Conservation (phyloP, 75 land plant genomes). For the Chamaecyparis obtusa region DNA sequence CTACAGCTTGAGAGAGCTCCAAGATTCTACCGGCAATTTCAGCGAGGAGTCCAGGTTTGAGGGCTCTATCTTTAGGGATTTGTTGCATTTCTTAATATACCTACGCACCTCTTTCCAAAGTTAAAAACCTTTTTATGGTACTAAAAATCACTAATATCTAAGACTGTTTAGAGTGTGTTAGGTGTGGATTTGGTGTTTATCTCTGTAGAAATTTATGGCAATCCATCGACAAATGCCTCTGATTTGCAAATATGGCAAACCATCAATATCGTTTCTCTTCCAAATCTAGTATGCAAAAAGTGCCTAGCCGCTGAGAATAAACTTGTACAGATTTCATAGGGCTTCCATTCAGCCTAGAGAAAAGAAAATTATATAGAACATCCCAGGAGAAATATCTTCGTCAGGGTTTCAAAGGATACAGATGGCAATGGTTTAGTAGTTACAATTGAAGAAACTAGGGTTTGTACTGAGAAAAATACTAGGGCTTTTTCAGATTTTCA, state of each 20-base stretch:
- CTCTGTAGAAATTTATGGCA: too few relatives aligned
- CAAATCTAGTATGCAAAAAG: neutral
- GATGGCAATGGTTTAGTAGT: neutral
- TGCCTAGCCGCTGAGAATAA: neutral
- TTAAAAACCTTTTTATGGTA: too few relatives aligned
- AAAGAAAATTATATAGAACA: neutral
- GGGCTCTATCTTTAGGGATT: constrained; percentile 47
- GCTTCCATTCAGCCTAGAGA: neutral
- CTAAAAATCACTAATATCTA: too few relatives aligned
- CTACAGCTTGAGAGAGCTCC: constrained; percentile 30
- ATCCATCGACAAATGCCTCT: too few relatives aligned
- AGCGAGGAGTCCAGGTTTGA: constrained; percentile 28
- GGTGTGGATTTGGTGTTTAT: too few relatives aligned
- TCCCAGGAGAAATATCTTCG: neutral
- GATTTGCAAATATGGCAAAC: too few relatives aligned
- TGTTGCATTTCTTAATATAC: too few relatives aligned
- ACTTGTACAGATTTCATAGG: neutral
- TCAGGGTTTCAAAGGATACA: neutral
- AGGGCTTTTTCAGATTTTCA: too few relatives aligned
- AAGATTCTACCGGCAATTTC: constrained; percentile 23
- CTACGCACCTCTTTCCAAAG: too few relatives aligned
- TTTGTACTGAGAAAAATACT: neutral
- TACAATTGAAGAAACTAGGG: neutral
- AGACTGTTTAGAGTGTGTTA: too few relatives aligned
- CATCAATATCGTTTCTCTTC: neutral